Evolutionary conservation across 176 grass and related monocot genomes (phyloP).

Genomic region (sorghum (Sorghum bicolor)): DNA sequence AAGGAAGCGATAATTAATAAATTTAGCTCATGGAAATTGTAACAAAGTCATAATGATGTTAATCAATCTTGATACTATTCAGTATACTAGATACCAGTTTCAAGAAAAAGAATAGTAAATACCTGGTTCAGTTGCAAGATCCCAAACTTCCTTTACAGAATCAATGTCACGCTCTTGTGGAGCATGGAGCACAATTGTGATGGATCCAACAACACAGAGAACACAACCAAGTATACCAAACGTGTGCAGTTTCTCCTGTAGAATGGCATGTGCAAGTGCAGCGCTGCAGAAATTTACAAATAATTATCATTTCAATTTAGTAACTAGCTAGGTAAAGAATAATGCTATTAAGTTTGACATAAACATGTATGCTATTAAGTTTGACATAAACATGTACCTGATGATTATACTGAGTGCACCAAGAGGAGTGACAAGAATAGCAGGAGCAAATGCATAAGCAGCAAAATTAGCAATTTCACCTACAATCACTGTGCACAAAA

Average conservation of each 20-base stretch:
- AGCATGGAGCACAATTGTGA: constrained; percentile 92
- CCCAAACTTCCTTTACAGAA: constrained; percentile 94
- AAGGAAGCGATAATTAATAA: constrained; percentile 23
- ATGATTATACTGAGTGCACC: constrained; percentile 98
- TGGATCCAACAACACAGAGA: constrained; percentile 93
- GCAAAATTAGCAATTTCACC: constrained; percentile 97
- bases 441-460: constrained; percentile 96
- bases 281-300: constrained; percentile 57
- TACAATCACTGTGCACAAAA: constrained; percentile 72
- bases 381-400: constrained; percentile 49
- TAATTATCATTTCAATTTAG: constrained; percentile 8
- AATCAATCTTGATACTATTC: not conserved
- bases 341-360: constrained; percentile 11
- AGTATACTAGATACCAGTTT: not conserved
- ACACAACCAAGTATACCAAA: constrained; percentile 89
- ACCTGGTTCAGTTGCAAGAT: constrained; percentile 96
- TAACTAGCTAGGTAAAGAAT: constrained; percentile 14
- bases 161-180: constrained; percentile 80
- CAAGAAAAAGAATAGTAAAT: not conserved
- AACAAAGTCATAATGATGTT: not conserved
- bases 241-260: constrained; percentile 79
- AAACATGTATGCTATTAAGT: constrained; percentile 28
- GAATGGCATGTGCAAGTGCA: constrained; percentile 81
- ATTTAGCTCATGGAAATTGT: not conserved
- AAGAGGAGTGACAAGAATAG: constrained; percentile 94